phyloP scores from a whole-genome alignment of 164 flowering plant species.

The Umbilicus rupestris region DNA sequence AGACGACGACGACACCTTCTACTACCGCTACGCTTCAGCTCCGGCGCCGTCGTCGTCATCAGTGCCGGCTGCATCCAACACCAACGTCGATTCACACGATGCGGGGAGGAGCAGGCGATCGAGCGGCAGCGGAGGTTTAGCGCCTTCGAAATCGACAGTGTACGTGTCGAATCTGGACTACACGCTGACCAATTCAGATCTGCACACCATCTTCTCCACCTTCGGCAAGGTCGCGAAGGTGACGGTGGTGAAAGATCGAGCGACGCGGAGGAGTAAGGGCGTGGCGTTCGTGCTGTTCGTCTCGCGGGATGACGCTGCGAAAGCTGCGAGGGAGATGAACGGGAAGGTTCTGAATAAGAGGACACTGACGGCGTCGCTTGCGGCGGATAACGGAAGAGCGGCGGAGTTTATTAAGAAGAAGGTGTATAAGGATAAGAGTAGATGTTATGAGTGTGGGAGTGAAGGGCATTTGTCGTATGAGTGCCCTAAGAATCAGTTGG shows the following conservation, averaged over 20 bases:
- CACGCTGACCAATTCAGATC: constrained; percentile 82
- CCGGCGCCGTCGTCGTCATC: constrained; percentile 21
- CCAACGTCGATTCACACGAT: background rate
- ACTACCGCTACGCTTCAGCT: constrained; percentile 51
- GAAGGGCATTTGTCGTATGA: constrained; percentile 82
- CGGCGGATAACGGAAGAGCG: constrained; percentile 81
- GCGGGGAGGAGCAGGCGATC: constrained; percentile 12
- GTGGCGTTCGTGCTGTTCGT: constrained; percentile 87
- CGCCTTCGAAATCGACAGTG: constrained; percentile 90
- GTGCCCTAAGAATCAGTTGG: constrained; percentile 76
- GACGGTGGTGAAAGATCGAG: constrained; percentile 69
- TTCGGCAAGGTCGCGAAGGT: constrained; percentile 86
- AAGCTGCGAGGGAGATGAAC: constrained; percentile 52
- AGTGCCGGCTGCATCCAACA: constrained; percentile 11
- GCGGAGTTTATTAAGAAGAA: constrained; percentile 64
- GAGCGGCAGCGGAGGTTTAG: constrained; percentile 63
- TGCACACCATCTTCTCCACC: constrained; percentile 91
- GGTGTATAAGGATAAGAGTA: constrained; percentile 76
- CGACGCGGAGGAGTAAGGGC: constrained; percentile 60
- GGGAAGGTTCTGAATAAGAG: constrained; percentile 68
- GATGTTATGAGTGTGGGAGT: constrained; percentile 88
- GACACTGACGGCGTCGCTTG: constrained; percentile 58
- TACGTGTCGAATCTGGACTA: constrained; percentile 78
- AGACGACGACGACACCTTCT: constrained; percentile 68
- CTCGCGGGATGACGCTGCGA: constrained; percentile 47